phyloP scores from a whole-genome alignment of 106 monocot genomes.

The Apostasia ramifera region DNA sequence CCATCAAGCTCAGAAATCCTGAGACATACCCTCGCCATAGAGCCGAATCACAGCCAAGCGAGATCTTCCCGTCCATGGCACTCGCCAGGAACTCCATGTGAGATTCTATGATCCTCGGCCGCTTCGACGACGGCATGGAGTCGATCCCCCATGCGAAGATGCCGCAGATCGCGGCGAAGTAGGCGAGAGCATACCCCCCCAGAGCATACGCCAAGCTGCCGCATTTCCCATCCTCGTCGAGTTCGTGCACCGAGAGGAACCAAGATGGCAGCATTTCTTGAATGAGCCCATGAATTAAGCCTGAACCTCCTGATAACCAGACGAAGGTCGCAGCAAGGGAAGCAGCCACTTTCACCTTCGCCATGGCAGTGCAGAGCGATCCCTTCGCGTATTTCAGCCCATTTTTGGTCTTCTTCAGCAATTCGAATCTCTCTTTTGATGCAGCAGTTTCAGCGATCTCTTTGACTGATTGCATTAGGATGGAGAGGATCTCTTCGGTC shows the following conservation, averaged over 20 bases:
- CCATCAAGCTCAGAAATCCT: constrained; percentile 62
- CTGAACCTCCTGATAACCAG: constrained; percentile 84
- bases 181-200: constrained; percentile 61
- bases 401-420: constrained; percentile 45
- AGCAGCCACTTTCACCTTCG: constrained; percentile 46
- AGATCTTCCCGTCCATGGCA: constrained; percentile 69
- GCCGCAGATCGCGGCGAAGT: constrained; percentile 61
- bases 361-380: constrained; percentile 53
- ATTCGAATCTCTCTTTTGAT: constrained; percentile 28
- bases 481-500: constrained; percentile 68
- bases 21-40: constrained; percentile 72
- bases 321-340: constrained; percentile 71
- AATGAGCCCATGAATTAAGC: constrained; percentile 62
- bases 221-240: constrained; percentile 23
- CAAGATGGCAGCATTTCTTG: constrained; percentile 83
- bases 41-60: constrained; percentile 58
- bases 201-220: constrained; percentile 37
- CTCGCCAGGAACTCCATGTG: constrained; percentile 82
- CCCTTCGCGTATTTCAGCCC: constrained; percentile 41
- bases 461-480: constrained; percentile 61
- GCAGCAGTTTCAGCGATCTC: constrained; percentile 35
- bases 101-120: constrained; percentile 41
- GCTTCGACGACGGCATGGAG: constrained; percentile 27
- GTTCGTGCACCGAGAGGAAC: constrained; percentile 50
- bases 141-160: constrained; percentile 89